Evolutionary conservation across 2,329 filamentous ascomycete species (phyloP).

Genomic region (Hyphodiscus sp.): DNA sequence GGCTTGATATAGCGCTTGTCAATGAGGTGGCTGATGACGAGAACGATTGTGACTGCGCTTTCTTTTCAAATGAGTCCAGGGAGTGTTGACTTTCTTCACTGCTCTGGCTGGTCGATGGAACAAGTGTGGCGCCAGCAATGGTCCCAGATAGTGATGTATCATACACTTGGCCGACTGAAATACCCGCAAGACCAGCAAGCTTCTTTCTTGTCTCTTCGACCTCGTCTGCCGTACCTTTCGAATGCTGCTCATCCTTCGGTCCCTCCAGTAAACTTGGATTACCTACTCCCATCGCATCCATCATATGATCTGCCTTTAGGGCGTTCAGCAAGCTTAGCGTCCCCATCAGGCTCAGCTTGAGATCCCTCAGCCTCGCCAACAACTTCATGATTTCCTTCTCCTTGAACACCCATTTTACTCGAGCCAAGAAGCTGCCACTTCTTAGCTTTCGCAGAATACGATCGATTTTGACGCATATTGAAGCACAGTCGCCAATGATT

Average conservation of each 20-base stretch:
- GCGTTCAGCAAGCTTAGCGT: slow-evolving; percentile 12
- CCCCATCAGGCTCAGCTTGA: slow-evolving; percentile 16
- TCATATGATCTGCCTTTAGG: slow-evolving; percentile 13
- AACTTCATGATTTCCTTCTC: slow-evolving; percentile 18
- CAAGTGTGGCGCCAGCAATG: not conserved
- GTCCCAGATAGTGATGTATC: not conserved
- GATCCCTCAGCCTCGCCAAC: slow-evolving; percentile 13
- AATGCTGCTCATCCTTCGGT: not conserved
- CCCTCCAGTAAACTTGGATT: slow-evolving; percentile 11
- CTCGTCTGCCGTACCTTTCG: slow-evolving; percentile 7
- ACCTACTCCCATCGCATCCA: slow-evolving; percentile 11
- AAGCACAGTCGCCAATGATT: slow-evolving; percentile 18
- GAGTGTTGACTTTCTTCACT: not conserved
- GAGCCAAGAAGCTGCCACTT: slow-evolving; percentile 8
- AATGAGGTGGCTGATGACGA: not conserved
- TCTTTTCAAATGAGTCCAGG: not conserved
- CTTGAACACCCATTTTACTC: slow-evolving; percentile 17
- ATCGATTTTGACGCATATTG: slow-evolving; percentile 16
- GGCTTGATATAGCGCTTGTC: not conserved
- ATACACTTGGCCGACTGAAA: not conserved
- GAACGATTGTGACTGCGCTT: not conserved
- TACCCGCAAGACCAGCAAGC: slow-evolving; percentile 4
- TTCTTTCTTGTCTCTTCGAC: slow-evolving; percentile 7
- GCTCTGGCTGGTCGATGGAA: not conserved
- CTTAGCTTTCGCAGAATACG: slow-evolving; percentile 11